Conservation (phyloP, 306 rosid genomes). For the Gleditsia sinensis region DNA sequence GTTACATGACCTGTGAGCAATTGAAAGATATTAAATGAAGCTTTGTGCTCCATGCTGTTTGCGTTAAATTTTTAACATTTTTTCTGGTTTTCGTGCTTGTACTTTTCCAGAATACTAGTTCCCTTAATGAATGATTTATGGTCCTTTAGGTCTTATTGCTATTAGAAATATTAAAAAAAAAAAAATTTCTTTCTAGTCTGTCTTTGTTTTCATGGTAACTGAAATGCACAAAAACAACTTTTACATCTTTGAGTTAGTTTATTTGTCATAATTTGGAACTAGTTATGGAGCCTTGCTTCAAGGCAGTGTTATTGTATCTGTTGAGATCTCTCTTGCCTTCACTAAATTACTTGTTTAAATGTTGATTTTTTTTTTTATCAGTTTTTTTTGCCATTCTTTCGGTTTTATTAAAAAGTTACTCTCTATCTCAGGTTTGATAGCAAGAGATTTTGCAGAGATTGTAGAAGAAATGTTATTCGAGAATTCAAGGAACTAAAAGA, state of each 20-base stretch:
- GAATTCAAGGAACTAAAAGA: constrained; percentile 98
- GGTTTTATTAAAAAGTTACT: constrained; percentile 28
- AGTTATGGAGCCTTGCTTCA: neutral
- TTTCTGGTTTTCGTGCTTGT: constrained; percentile 22
- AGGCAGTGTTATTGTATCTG: neutral
- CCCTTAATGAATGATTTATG: constrained; percentile 9
- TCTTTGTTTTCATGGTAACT: constrained; percentile 15
- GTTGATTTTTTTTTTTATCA: neutral
- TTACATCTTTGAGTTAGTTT: neutral
- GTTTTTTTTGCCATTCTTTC: constrained; percentile 1
- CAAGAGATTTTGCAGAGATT: constrained; percentile 99
- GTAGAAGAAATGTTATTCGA: constrained; percentile 95
- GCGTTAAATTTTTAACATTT: neutral
- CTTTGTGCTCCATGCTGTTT: neutral
- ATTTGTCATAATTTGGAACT: constrained; percentile 4
- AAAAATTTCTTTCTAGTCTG: neutral
- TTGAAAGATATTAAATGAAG: neutral
- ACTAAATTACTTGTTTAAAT: neutral
- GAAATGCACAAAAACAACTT: neutral
- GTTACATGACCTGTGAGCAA: neutral
- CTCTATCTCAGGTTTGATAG: constrained; percentile 85
- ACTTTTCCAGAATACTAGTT: neutral
- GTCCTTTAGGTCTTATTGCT: constrained; percentile 1
- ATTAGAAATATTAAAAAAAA: neutral
- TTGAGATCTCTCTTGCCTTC: neutral